A percentile compares a stretch with the other conserved stretches of the same genome.
Conservation (phyloP, 768 basidiomycete genomes). For the Mycena capillaripes region DNA sequence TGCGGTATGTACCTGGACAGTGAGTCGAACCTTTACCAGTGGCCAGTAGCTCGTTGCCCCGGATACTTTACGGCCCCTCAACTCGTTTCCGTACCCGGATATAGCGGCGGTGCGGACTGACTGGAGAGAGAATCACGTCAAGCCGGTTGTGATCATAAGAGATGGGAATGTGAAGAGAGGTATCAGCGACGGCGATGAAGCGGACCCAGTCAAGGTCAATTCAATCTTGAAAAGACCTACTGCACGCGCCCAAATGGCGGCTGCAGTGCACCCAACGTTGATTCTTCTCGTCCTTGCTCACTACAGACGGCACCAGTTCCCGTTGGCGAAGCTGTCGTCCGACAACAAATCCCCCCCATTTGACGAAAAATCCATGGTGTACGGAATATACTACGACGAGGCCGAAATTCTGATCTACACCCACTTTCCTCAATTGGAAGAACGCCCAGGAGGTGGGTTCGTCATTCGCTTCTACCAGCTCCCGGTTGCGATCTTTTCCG, state of each 20-base stretch:
- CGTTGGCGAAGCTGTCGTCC: neutral
- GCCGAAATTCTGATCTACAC: neutral
- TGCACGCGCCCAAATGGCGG: conserved; percentile 20
- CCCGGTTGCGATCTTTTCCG: neutral
- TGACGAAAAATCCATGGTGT: neutral
- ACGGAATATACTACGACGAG: conserved; percentile 7
- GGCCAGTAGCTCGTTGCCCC: neutral
- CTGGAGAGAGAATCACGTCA: neutral
- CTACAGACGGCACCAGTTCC: neutral
- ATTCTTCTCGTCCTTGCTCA: conserved; percentile 18
- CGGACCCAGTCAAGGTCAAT: neutral
- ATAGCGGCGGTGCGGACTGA: neutral
- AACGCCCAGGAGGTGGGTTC: neutral
- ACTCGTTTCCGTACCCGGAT: neutral
- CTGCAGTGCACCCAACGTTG: conserved; percentile 14
- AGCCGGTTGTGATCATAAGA: conserved; percentile 13
- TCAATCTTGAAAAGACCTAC: too few species aligned
- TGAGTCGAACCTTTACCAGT: neutral
- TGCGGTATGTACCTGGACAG: too few species aligned
- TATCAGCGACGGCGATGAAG: neutral
- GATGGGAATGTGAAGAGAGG: neutral
- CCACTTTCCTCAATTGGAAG: conserved; percentile 3
- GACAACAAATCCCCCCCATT: neutral
- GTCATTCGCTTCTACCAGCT: conserved; percentile 6
- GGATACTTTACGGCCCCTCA: neutral